phyloP scores from a whole-genome alignment of 2,329 filamentous ascomycete species.

The Blumeria graminis region DNA sequence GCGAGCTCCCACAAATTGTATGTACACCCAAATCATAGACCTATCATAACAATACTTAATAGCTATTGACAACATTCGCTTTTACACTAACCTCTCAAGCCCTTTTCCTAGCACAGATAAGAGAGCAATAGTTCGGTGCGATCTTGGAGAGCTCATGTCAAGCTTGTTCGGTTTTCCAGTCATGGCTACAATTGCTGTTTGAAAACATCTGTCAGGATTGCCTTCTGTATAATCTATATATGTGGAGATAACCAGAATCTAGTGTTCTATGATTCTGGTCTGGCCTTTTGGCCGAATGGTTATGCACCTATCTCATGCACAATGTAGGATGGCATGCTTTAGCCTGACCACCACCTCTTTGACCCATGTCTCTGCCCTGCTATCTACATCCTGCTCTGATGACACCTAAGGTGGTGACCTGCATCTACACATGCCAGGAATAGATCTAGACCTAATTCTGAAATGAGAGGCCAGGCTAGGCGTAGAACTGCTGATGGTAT shows the following conservation, averaged over 20 bases:
- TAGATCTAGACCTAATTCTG: neutral
- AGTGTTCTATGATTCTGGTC: neutral
- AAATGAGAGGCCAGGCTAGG: neutral
- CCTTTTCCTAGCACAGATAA: too few species aligned
- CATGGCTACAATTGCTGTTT: too few species aligned
- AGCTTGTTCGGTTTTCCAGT: too few species aligned
- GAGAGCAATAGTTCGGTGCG: too few species aligned
- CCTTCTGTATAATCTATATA: neutral
- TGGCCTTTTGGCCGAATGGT: neutral
- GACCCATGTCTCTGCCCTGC: neutral
- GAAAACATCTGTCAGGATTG: too few species aligned
- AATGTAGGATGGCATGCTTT: neutral
- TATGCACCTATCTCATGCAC: neutral
- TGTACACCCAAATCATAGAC: too few species aligned
- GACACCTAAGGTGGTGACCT: neutral
- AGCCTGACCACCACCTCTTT: neutral
- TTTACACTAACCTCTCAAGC: too few species aligned
- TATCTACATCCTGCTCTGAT: neutral
- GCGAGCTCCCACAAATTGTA: too few species aligned
- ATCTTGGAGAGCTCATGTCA: too few species aligned
- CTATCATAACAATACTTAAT: too few species aligned
- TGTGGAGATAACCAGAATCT: neutral
- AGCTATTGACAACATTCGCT: too few species aligned
- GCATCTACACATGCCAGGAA: neutral
- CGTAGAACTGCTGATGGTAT: neutral